Conservation (phyloP, 2,329 filamentous ascomycete genomes). For the Scedosporium boydii region DNA sequence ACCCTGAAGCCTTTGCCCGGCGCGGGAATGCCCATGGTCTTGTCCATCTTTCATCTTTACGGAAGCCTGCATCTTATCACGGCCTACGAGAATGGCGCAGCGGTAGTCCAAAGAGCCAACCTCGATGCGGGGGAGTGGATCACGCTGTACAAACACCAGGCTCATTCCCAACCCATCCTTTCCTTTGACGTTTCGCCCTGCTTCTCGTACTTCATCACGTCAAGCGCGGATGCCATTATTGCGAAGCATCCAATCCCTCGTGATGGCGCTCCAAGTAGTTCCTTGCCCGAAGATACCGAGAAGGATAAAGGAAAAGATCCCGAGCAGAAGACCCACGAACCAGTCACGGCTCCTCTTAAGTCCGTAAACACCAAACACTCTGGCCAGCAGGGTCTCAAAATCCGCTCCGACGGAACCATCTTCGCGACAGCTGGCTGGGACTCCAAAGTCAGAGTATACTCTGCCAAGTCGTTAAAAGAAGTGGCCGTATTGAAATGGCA, state of each 20-base stretch:
- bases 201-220: slow-evolving; percentile 61
- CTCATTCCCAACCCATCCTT: slow-evolving; percentile 73
- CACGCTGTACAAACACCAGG: slow-evolving; percentile 52
- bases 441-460: slow-evolving; percentile 70
- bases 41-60: slow-evolving; percentile 48
- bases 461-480: slow-evolving; percentile 70
- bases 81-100: slow-evolving; percentile 79
- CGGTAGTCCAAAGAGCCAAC: slow-evolving; percentile 51
- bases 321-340: background rate
- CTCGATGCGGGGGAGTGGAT: slow-evolving; percentile 30
- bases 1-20: slow-evolving; percentile 39
- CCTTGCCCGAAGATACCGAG: background rate
- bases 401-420: slow-evolving; percentile 73
- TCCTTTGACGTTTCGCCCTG: slow-evolving; percentile 52
- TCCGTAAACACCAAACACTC: slow-evolving; percentile 72
- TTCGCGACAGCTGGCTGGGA: slow-evolving; percentile 95
- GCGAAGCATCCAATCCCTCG: slow-evolving; percentile 61
- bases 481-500: slow-evolving; percentile 94
- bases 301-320: background rate
- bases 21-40: slow-evolving; percentile 82
- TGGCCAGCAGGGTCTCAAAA: slow-evolving; percentile 71
- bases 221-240: slow-evolving; percentile 70
- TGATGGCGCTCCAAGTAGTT: background rate
- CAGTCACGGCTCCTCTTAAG: slow-evolving; percentile 37
- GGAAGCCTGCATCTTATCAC: slow-evolving; percentile 53